These are phyloP conservation scores for Fusarium falciforme DNA, from an alignment of 2,329 filamentous ascomycete species.

Conservation along the genomic window DNA sequence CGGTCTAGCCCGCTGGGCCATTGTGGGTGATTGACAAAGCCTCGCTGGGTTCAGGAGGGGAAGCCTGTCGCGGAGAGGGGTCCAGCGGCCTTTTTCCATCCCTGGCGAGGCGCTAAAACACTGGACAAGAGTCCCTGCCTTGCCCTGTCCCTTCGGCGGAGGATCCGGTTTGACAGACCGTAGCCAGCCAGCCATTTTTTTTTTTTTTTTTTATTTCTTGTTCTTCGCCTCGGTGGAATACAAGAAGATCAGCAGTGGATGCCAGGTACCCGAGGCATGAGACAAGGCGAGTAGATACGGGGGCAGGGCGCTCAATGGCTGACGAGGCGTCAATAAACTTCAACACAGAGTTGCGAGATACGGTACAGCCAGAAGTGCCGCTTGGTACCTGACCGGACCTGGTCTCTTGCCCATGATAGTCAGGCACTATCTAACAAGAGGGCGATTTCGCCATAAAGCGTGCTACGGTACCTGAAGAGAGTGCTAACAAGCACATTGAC, in stretches of 20 bases:
- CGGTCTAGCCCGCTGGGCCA: slow-evolving; percentile 1
- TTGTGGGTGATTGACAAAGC: background rate
- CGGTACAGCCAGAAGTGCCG: background rate
- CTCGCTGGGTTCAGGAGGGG: slow-evolving; percentile 13
- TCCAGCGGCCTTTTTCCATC: background rate
- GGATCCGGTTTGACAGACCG: background rate
- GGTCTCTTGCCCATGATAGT: background rate
- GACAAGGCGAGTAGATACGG: background rate
- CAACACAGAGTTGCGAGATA: background rate
- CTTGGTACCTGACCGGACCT: background rate
- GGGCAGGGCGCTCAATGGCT: background rate
- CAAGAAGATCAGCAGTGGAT: slow-evolving; percentile 3
- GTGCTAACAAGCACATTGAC: background rate
- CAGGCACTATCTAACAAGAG: background rate
- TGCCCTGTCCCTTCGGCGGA: background rate
- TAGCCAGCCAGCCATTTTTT: background rate
- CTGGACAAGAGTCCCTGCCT: background rate
- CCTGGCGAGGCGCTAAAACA: slow-evolving; percentile 26
- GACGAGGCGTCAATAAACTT: background rate
- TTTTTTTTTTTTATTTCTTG: background rate
- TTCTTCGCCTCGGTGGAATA: background rate
- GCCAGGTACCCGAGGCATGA: slow-evolving; percentile 2
- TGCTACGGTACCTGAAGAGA: background rate
- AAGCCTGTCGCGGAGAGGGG: slow-evolving; percentile 18
- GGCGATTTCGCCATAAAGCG: background rate